A percentile compares a stretch with the other conserved stretches of the same genome.
These are phyloP conservation scores for Urostyla sp. DNA, from an alignment of 73 alveolate species.

Conservation along the genomic window DNA sequence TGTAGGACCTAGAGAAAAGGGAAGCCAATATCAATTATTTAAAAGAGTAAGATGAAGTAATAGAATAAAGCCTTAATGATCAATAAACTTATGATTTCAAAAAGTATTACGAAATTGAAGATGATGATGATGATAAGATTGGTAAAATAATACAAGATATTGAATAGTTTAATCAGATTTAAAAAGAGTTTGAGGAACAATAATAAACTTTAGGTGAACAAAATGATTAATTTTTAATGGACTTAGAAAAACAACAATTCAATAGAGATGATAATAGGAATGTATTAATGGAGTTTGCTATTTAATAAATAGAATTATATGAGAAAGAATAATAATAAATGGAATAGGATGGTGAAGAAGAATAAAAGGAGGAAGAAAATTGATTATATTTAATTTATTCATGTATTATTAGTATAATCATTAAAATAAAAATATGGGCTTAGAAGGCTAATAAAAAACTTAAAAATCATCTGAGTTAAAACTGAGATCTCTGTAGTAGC, in stretches of 20 bases:
- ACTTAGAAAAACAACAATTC: not conserved
- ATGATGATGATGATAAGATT: not conserved
- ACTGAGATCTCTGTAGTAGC: not conserved
- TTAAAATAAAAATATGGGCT: not conserved
- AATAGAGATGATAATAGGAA: slow-evolving; percentile 32
- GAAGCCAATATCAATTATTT: not conserved
- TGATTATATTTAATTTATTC: not conserved
- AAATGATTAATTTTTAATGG: not conserved
- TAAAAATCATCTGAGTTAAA: not conserved
- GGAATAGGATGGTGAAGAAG: slow-evolving; percentile 1
- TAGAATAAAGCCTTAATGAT: not conserved
- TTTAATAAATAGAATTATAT: not conserved
- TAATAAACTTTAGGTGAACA: not conserved
- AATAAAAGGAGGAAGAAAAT: not conserved
- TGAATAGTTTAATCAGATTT: not conserved
- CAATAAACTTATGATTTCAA: not conserved
- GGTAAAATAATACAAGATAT: slow-evolving; percentile 1
- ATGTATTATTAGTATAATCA: not conserved
- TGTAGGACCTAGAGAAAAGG: slow-evolving; percentile 5
- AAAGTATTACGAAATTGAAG: not conserved
- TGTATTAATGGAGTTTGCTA: slow-evolving; percentile 21
- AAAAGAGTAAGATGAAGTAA: slow-evolving; percentile 1
- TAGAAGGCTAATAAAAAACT: not conserved
- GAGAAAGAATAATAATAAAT: not conserved
- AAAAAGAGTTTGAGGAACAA: slow-evolving; percentile 6